A percentile compares a stretch with the other conserved stretches of the same genome.
phyloP scores from a whole-genome alignment of 805 yeast species.

The Kazachstania bromeliacearum region DNA sequence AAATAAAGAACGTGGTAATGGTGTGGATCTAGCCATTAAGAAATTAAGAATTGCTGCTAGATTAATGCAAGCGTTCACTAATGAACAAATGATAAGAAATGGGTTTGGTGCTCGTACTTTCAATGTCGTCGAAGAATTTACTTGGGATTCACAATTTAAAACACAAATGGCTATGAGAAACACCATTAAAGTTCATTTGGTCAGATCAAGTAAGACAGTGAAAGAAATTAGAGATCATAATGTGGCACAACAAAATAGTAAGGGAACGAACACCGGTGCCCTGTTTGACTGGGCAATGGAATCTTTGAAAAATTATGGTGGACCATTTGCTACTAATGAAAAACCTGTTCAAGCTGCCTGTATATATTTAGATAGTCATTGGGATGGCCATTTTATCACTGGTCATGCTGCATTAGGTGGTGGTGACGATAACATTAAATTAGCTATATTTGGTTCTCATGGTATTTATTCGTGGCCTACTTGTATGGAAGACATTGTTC shows the following conservation, averaged over 20 bases:
- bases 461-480: slow-evolving; percentile 90
- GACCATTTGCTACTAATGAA: slow-evolving; percentile 37
- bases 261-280: slow-evolving; percentile 66
- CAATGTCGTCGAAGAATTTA: slow-evolving; percentile 59
- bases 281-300: slow-evolving; percentile 72
- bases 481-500: slow-evolving; percentile 59
- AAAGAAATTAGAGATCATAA: slow-evolving; percentile 69
- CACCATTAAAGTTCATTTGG: slow-evolving; percentile 69
- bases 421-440: slow-evolving; percentile 53
- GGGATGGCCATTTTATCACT: slow-evolving; percentile 54
- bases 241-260: slow-evolving; percentile 75
- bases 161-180: slow-evolving; percentile 35
- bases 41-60: slow-evolving; percentile 77
- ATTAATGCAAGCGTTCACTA: slow-evolving; percentile 84
- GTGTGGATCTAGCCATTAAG: slow-evolving; percentile 56
- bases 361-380: slow-evolving; percentile 73
- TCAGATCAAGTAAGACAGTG: slow-evolving; percentile 56
- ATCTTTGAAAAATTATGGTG: slow-evolving; percentile 49
- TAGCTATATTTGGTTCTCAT: slow-evolving; percentile 93
- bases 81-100: slow-evolving; percentile 73
- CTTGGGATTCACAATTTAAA: slow-evolving; percentile 42
- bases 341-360: slow-evolving; percentile 74
- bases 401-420: slow-evolving; percentile 97
- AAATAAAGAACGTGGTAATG: slow-evolving; percentile 47
- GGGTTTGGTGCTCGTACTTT: slow-evolving; percentile 76